Conservation (phyloP, 805 yeast species). For the Starmerella vaccinii region DNA sequence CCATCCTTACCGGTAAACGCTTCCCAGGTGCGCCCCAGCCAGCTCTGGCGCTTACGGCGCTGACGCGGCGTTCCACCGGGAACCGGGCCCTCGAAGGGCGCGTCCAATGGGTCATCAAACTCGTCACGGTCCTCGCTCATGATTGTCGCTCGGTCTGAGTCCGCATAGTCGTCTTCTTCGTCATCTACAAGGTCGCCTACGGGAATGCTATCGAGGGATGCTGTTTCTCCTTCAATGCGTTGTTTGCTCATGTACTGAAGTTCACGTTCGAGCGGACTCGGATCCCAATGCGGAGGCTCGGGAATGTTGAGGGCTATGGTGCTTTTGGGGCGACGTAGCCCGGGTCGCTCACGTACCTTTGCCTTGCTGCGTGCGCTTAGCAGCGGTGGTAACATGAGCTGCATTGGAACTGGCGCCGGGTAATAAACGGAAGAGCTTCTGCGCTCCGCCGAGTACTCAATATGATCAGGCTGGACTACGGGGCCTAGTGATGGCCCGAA, state of each 20-base stretch:
- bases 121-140: constrained; percentile 26
- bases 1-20: constrained; percentile 15
- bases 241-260: constrained; percentile 4
- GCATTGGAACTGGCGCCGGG: constrained; percentile 33
- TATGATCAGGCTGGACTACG: not conserved
- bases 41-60: not conserved
- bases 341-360: not conserved
- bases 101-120: constrained; percentile 12
- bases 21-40: constrained; percentile 6
- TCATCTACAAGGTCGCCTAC: constrained; percentile 1
- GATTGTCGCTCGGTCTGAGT: constrained; percentile 29
- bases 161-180: constrained; percentile 16
- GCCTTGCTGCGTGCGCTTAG: constrained; percentile 20
- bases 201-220: not conserved
- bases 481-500: not conserved
- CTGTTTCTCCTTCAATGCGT: not conserved
- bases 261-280: constrained; percentile 21
- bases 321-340: constrained; percentile 5
- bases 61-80: constrained; percentile 1
- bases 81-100: constrained; percentile 7
- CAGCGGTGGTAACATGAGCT: constrained; percentile 30
- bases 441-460: not conserved
- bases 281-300: constrained; percentile 23
- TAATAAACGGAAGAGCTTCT: constrained; percentile 18
- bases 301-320: constrained; percentile 10